Base-by-base conservation (phyloP, 345 rosid genomes). In the Laguncularia racemosa region DNA sequence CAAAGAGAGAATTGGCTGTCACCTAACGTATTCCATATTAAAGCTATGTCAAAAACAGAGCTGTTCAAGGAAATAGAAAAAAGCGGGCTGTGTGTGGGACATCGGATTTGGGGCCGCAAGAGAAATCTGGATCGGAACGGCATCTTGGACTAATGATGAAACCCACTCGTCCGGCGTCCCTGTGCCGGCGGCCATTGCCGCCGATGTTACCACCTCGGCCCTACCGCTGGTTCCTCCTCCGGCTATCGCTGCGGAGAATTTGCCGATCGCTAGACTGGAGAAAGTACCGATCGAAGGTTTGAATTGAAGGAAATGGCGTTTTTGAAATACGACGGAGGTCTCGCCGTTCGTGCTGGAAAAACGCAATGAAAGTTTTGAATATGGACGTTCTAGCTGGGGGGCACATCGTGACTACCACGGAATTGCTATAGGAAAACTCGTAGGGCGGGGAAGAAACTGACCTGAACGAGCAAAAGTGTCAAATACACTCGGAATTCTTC, bases 321-420 rank as follows among this genome's bases (percentile, higher is more conserved):
- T 70, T 82, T 87, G 76, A 69, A 78, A 73, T 89, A 82, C 73
- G 97, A 87, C 71, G 96, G 92, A 69, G 89, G 96, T 73, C 65
- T 89, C 21, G 68, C 92, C 33, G 70, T 93, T 79, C 99, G 89
- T 82, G 99, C 99, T 21, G 99, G 99, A 93, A 78, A 87, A 89
- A 56, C 85, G 99, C 57, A 75, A 55, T 57, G 59, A 51, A 11
- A 93, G 99, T 77, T 93, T 85, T 64, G 99, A 89, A 66, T 93
- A 93, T 75, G 99, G 99, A 50, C 83, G 99, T 93, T 75, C 97
- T 96, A 51, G 95, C 89, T 67, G 95, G 96, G 75, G 96, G 99
- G 44, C 99, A 93, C 65, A 58, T 93, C 60, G 88, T 93, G 47
- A 89, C 99, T 13, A 89, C 99, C 44, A 93, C 95, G 0, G 99